Evolutionary conservation across 768 basidiomycete species (phyloP), one percentile per base, ranked within the genome.

Genomic region (Lentinula aciculospora): DNA sequence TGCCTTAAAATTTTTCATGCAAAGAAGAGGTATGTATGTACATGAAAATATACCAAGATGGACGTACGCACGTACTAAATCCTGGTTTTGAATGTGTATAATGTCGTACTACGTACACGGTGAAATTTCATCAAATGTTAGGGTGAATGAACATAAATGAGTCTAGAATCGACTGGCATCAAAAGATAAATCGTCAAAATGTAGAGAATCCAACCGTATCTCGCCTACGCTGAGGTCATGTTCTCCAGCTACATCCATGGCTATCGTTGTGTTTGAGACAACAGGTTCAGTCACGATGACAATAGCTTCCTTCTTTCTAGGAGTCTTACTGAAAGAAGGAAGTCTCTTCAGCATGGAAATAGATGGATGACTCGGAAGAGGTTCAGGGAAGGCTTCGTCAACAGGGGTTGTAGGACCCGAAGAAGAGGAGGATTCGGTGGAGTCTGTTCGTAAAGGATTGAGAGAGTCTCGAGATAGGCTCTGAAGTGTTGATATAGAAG

Each of bases 121-220:
- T 45, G 28, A 46, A 21, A 27, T 32, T 46, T 13, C 40, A 34
- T 44, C n/a, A 27, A 44, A 56, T 23, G 32, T 15, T 27, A 29
- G 21, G 39, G 10, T 2, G 23, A 45, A 37, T n/a, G 17, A 36
- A 5, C 12, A 27, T 2, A 25, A 7, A 5, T 40, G 32, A 40
- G n/a, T 23, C 47, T 42, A 61, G 76, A 78, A 58, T 68, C 73
- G 32, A 31, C 74, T 72, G 10, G 71, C 70, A 61, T 81, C 76
- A 42, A 81, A 75, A 55, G 73, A 75, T 44, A 81, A 56, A 1
- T 77, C 73, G 59, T 81, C 79, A 62, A 81, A 81, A 57, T 78
- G 77, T 53, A 81, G 66, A 25, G 80, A 81, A 59, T 80, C 76
- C 36, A 81, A 72, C 15, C 62, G 68, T 76, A 77, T 74, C 69